Percentiles rank a stretch among this genome's conserved stretches.
Conservation (phyloP, 148 eudicot genomes). For the Agrostemma githago region DNA sequence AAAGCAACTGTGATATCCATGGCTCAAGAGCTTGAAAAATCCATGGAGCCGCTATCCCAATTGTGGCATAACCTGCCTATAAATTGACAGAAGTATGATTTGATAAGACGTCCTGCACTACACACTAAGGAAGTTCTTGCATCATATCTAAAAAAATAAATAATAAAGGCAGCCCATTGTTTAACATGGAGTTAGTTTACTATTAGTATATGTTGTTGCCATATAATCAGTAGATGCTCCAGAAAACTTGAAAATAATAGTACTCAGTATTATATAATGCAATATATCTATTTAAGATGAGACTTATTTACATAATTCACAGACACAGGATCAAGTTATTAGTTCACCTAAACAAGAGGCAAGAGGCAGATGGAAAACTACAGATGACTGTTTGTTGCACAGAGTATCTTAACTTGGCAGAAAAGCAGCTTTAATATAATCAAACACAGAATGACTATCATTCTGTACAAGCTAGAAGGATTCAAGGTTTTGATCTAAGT, state of each 20-base stretch:
- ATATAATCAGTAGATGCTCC: neutral
- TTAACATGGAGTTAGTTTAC: neutral
- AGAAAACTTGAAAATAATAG: neutral
- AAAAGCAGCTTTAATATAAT: neutral
- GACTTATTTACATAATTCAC: neutral
- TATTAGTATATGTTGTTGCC: neutral
- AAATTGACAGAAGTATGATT: slow-evolving; percentile 26
- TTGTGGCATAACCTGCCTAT: slow-evolving; percentile 84
- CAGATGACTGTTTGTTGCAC: too few species aligned
- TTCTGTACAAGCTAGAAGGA: too few species aligned
- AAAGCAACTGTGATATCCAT: slow-evolving; percentile 58
- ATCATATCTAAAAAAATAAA: neutral
- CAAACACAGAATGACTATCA: too few species aligned
- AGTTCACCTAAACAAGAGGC: neutral
- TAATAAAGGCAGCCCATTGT: neutral
- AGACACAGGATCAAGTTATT: neutral
- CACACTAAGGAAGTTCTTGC: neutral
- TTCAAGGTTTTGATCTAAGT: neutral
- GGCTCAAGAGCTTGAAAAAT: slow-evolving; percentile 52
- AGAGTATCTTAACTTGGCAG: neutral
- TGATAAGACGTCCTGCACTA: neutral
- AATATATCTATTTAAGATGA: too few species aligned
- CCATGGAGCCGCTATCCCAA: slow-evolving; percentile 83
- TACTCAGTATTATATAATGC: too few species aligned
- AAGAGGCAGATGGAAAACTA: neutral